Evolutionary conservation across 768 basidiomycete species (phyloP), one percentile per base, ranked within the genome.

Genomic region (Hemileccinum impolitum): DNA sequence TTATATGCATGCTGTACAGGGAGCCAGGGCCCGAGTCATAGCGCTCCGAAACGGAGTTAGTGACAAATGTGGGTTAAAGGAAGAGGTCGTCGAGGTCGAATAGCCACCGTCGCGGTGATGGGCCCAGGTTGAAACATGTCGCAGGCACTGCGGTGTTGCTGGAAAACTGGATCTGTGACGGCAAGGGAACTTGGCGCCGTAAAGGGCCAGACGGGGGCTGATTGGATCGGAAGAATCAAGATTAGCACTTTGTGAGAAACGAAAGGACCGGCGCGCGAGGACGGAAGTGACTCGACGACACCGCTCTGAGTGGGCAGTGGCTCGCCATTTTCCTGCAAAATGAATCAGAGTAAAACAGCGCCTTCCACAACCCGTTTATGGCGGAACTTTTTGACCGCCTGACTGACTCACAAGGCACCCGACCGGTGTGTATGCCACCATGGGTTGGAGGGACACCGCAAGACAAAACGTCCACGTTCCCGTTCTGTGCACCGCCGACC

Each of bases 71-170:
- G 50, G 60, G 30, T 32, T 37, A 46, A 54, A 58, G 60, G 49
- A 65, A 62, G 55, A 61, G 64, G 59, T 51, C 50, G 48, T 56
- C 54, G 59, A 66, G 50, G 43, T 41, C 35, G 61, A 54, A 67
- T 65, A 69, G 65, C 65, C 63, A 41, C 63, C 60, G 65, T 55
- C 54, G 61, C 63, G 65, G 65, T 61, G 63, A 65, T 67, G 57
- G 57, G 56, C 53, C 45, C 42, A 49, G n/a, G 53, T 65, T 69
- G 67, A 67, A 68, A 69, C 65, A 65, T 65, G 59, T 58, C 54
- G 51, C 60, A 65, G 56, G 65, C 67, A 69, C 65, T 48, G 65
- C 65, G 54, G 54, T 53, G 59, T 53, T 48, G 52, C 43, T 51
- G 51, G 45, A 57, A 55, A 52, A 54, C 49, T 53, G 48, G 64